Evolutionary conservation across 768 basidiomycete species (phyloP), one percentile per base, ranked within the genome.

Genomic region (Rubroboletus pulcherrimus): DNA sequence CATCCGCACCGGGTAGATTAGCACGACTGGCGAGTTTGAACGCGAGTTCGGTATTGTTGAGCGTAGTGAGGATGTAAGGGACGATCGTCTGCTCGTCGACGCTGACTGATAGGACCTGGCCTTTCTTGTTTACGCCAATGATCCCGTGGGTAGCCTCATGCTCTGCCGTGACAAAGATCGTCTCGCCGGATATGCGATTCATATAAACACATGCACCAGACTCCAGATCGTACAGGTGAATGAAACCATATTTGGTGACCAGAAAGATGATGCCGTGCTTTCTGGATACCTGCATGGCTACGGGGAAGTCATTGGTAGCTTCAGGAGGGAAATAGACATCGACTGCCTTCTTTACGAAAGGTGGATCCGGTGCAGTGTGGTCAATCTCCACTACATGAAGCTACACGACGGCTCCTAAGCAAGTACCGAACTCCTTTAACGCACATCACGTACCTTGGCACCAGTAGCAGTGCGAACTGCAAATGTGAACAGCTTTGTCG

Each of bases 241-340:
- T 98, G 77, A 99, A 99, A 40, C 97, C 97, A 70, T 93, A 98
- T 73, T 99, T 99, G 53, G 97, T 98, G 69, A 98, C 92, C 54
- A 99, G 82, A 76, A 95, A 99, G 66, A 97, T 78, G 73, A 99
- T 93, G 35, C 97, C 96, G 73, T 97, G 95, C 71, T 92, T 91
- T 73, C 89, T 86, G 39, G 97, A 98, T 35, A 98, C 93, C 70
- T 99, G 97, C 93, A 99, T 98, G 30, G 97, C 93, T 30, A 99
- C 97, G 17, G 97, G 97, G 80, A 99, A 99, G 69, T 99, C 97
- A 69, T 95, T 98, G 49, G 87, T 89, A 7, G 97, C 97, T 71
- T 99, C 97, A 1, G 95, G 87, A 51, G 97, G 97, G 83, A 98
- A 99, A 79, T 95, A 99, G 35, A 99, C 96, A 63, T 99, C 97